These are phyloP conservation scores for Rhazya stricta DNA, from an alignment of 257 asterid genomes.

Conservation along the genomic window DNA sequence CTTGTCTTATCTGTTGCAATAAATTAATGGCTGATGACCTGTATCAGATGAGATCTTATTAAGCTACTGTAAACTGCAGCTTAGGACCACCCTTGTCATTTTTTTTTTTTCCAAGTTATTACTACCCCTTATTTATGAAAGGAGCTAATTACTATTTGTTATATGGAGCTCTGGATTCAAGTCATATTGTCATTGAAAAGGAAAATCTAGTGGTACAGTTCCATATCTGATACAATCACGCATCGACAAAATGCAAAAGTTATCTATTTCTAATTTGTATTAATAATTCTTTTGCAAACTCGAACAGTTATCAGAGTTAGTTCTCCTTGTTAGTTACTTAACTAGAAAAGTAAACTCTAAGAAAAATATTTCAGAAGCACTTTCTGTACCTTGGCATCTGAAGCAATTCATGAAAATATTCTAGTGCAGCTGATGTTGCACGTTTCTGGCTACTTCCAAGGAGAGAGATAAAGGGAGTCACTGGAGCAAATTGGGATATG, in stretches of 20 bases:
- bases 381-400: slow-evolving; percentile 59
- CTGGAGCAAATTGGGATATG: slow-evolving; percentile 41
- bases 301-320: background rate
- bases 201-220: background rate
- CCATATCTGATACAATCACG: background rate
- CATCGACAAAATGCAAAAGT: background rate
- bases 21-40: slow-evolving; percentile 61
- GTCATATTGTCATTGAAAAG: background rate
- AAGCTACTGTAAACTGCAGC: slow-evolving; percentile 1
- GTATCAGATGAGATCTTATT: slow-evolving; percentile 17
- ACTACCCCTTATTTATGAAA: background rate
- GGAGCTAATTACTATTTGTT: background rate
- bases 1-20: slow-evolving; percentile 61
- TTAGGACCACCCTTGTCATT: background rate
- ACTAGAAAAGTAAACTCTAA: background rate
- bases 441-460: slow-evolving; percentile 67
- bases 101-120: background rate
- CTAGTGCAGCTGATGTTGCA: slow-evolving; percentile 52
- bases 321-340: background rate
- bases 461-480: slow-evolving; percentile 51
- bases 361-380: background rate
- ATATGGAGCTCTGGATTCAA: background rate
- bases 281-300: background rate
- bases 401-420: slow-evolving; percentile 68
- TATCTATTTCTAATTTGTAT: background rate